Conservation (phyloP, 208 protist genomes). For the Acanthamoeba lenticulata region DNA sequence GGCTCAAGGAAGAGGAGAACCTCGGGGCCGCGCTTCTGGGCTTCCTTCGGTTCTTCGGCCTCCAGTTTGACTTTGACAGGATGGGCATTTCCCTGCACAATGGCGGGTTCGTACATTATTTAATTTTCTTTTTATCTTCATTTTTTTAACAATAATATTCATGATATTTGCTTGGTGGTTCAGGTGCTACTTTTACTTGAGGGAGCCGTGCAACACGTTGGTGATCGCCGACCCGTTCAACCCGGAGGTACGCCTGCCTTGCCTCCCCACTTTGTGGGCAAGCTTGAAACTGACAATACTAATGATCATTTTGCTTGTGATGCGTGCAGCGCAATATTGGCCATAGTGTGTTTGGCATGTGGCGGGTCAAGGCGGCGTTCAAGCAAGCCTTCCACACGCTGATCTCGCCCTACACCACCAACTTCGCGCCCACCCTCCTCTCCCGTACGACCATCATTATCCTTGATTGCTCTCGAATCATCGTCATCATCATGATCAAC, state of each 20-base stretch:
- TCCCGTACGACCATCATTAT: neutral
- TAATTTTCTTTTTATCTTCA: neutral
- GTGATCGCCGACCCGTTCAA: conserved; percentile 66
- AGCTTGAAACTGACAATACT: neutral
- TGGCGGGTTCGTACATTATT: conserved; percentile 1
- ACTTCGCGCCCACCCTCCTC: conserved; percentile 49
- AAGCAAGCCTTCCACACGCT: conserved; percentile 56
- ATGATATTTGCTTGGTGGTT: neutral
- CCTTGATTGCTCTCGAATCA: neutral
- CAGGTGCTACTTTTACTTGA: conserved; percentile 61
- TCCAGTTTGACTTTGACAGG: conserved; percentile 57
- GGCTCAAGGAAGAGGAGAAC: conserved; percentile 63
- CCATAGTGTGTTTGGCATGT: conserved; percentile 67
- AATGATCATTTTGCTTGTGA: neutral
- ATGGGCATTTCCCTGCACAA: conserved; percentile 65
- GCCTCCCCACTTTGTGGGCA: neutral
- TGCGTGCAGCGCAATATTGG: conserved; percentile 41
- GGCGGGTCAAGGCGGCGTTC: conserved; percentile 62
- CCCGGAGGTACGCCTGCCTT: neutral
- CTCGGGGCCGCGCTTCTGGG: conserved; percentile 41
- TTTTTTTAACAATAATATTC: neutral
- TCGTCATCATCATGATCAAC: neutral
- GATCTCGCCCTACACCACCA: conserved; percentile 64
- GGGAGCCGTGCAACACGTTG: conserved; percentile 54
- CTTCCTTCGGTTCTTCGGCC: conserved; percentile 53